phyloP scores from a whole-genome alignment of 2,329 filamentous ascomycete genomes.

The Aureobasidium namibiae region DNA sequence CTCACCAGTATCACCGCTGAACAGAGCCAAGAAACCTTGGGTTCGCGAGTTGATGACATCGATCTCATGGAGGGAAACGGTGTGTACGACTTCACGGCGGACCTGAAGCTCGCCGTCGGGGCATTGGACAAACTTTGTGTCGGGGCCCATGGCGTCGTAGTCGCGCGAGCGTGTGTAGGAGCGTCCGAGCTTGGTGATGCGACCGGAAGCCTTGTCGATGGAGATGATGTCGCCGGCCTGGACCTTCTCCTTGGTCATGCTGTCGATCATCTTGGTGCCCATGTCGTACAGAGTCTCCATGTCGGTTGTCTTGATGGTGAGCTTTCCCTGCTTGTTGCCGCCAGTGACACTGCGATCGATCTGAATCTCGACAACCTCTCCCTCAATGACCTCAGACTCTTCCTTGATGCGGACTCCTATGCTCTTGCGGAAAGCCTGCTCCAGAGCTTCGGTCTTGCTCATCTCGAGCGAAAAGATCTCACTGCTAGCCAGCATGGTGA shows the following conservation, averaged over 20 bases:
- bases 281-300: conserved; percentile 99
- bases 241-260: conserved; percentile 98
- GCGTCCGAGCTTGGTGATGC: conserved; percentile 93
- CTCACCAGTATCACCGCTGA: conserved; percentile 96
- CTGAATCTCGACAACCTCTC: conserved; percentile 97
- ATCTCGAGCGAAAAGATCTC: conserved; percentile 99
- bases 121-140: conserved; percentile 96
- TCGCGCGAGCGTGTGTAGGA: conserved; percentile 92
- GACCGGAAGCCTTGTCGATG: conserved; percentile 96
- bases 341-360: conserved; percentile 96
- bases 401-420: conserved; percentile 98
- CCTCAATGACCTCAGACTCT: conserved; percentile 98
- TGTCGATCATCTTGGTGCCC: conserved; percentile 99
- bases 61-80: conserved; percentile 93
- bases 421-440: conserved; percentile 97
- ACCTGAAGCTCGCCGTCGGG: conserved; percentile 96
- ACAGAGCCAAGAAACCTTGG: conserved; percentile 95
- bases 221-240: conserved; percentile 98
- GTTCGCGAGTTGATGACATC: conserved; percentile 98
- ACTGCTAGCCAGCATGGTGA: conserved; percentile 89
- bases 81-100: conserved; percentile 93
- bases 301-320: conserved; percentile 98
- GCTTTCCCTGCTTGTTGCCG: conserved; percentile 94
- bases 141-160: conserved; percentile 98
- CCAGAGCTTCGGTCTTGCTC: conserved; percentile 97